Evolutionary conservation across 306 rosid genomes (phyloP), one percentile per base, ranked within the genome.

Genomic region (Rosa chinensis): DNA sequence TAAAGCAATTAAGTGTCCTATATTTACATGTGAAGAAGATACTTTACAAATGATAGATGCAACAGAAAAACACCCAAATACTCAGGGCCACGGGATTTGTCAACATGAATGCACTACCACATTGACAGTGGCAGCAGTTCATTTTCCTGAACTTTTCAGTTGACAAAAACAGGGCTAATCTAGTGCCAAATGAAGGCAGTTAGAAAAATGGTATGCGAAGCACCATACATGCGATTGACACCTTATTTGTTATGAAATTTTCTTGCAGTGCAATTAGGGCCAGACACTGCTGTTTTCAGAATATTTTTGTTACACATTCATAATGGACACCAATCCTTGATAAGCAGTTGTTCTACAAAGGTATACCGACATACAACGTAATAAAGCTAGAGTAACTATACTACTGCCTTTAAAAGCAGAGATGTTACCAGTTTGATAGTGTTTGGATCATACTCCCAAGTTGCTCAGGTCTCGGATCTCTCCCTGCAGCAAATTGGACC

Each of bases 401-500:
- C 40, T 48, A 44, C 59, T 58, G 23, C 68, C 17, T 74, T 13
- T 44, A 78, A 47, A 84, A 76, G 74, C 20, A 55, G 83, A 78
- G 20, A 75, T 2, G 48, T 78, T 92, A 95, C 99, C 99, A 95
- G 84, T 80, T 89, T 79, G 98, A 93, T 72, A 95, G 90, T 25
- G 98, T 95, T 37, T 90, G 93, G 74, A 95, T 92, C 98, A 90
- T 95, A 81, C 75, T 84, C 81, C 99, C 98, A 84, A 95, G 92
- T 80, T 95, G 96, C 63, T 86, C 98, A 66, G 98, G 99, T 86
- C 94, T 91, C 80, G 87, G 89, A 85, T 95, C 99, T 84, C 99
- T 95, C 75, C 99, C 98, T 1, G 98, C 98, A 74, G 98, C 97
- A 90, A 95, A 93, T 81, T 95, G 99, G 81, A 95, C 98, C 99